Percentiles rank a stretch among this genome's conserved stretches.
These are phyloP conservation scores for Cercospora sp. DNA, from an alignment of 2,329 filamentous ascomycete species.

Conservation along the genomic window DNA sequence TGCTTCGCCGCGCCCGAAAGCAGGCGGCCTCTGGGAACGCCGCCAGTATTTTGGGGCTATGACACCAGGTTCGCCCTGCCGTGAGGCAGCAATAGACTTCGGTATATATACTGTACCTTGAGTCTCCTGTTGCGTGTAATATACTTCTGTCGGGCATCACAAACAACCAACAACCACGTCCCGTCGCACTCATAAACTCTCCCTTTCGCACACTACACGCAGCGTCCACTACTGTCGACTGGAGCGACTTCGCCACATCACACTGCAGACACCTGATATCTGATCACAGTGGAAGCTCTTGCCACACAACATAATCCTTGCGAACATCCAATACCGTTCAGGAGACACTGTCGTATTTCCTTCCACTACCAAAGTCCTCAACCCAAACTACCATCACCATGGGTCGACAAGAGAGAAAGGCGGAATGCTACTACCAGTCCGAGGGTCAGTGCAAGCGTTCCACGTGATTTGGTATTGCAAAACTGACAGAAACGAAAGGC, in stretches of 20 bases:
- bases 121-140: not conserved
- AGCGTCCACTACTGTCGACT: not conserved
- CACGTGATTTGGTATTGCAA: not conserved
- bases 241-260: constrained; percentile 2
- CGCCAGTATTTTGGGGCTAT: constrained; percentile 7
- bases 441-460: constrained; percentile 1
- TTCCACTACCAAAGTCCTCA: not conserved
- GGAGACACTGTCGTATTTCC: not conserved
- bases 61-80: constrained; percentile 5
- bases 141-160: not conserved
- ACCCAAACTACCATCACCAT: not conserved
- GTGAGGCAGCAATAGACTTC: not conserved
- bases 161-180: constrained; percentile 6
- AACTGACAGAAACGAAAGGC: not conserved
- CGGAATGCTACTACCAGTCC: not conserved
- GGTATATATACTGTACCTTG: constrained; percentile 5
- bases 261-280: not conserved
- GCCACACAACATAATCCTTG: not conserved
- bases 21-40: constrained; percentile 4
- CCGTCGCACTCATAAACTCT: not conserved
- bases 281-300: not conserved
- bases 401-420: constrained; percentile 13
- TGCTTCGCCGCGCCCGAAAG: constrained; percentile 6
- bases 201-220: not conserved
- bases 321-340: not conserved